Evolutionary conservation across 768 basidiomycete species (phyloP).

Genomic region (Rhizopogon vulgaris): DNA sequence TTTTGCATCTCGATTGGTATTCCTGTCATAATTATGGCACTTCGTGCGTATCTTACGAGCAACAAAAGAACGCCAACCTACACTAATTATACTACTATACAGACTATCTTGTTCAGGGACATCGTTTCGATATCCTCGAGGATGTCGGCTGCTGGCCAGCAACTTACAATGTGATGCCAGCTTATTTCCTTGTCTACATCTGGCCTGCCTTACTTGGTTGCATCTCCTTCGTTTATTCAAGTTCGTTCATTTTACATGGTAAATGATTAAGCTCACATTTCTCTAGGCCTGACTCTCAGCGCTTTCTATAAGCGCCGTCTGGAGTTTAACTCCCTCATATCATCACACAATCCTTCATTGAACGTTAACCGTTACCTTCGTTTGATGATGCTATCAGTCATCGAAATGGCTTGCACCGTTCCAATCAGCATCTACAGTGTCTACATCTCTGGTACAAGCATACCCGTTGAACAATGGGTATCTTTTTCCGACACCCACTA

Average conservation of each 20-base stretch:
- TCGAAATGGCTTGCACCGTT: conserved; percentile 42
- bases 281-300: conserved; percentile 23
- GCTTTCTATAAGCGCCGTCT: conserved; percentile 30
- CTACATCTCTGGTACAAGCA: conserved; percentile 27
- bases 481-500: conserved; percentile 47
- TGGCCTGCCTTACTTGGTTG: conserved; percentile 38
- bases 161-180: conserved; percentile 41
- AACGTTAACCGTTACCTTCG: conserved; percentile 40
- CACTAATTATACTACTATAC: not conserved
- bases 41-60: conserved; percentile 20
- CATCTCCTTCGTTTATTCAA: conserved; percentile 32
- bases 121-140: conserved; percentile 56
- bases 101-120: conserved; percentile 50
- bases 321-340: conserved; percentile 35
- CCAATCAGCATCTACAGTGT: conserved; percentile 34
- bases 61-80: not conserved
- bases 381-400: conserved; percentile 47
- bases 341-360: conserved; percentile 21
- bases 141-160: conserved; percentile 51
- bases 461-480: conserved; percentile 39
- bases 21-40: conserved; percentile 26
- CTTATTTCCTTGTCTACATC: conserved; percentile 33
- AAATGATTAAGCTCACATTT: not conserved
- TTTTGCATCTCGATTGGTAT: conserved; percentile 30
- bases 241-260: not conserved